Conservation (phyloP, 306 rosid species). For the Carpinus fangiana region DNA sequence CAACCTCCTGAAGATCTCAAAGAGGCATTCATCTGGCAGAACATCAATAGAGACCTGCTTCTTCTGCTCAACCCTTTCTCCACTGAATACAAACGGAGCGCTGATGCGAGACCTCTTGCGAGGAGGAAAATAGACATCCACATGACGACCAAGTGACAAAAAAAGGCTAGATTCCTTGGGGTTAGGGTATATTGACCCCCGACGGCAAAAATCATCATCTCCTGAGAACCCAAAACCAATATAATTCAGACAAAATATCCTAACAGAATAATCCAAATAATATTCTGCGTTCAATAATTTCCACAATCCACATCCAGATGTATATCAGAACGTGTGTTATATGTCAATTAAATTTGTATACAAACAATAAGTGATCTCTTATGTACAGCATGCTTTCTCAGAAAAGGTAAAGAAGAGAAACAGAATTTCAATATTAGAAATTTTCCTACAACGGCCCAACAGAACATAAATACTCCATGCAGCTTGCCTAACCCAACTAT, state of each 20-base stretch:
- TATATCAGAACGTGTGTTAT: not conserved
- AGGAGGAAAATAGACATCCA: slow-evolving; percentile 61
- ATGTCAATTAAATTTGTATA: not conserved
- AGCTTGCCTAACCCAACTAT: not conserved
- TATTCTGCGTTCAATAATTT: not conserved
- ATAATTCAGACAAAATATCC: slow-evolving; percentile 18
- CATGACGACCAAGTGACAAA: slow-evolving; percentile 69
- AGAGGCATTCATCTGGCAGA: slow-evolving; percentile 90
- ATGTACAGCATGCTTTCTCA: not conserved
- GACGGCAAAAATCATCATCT: slow-evolving; percentile 67
- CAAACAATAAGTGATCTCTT: not conserved
- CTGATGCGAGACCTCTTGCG: slow-evolving; percentile 72
- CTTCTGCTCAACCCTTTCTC: slow-evolving; percentile 57
- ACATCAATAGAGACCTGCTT: slow-evolving; percentile 61
- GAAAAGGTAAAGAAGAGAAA: not conserved
- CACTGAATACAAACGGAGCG: slow-evolving; percentile 53
- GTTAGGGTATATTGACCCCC: slow-evolving; percentile 72
- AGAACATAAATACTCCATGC: no score
- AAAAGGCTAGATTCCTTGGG: slow-evolving; percentile 76
- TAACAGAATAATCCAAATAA: not conserved
- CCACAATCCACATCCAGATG: not conserved
- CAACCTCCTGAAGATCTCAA: slow-evolving; percentile 90
- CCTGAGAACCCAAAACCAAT: slow-evolving; percentile 54
- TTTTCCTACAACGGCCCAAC: no score
- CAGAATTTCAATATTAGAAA: not conserved